These are phyloP conservation scores for Botrytis cinerea DNA, from an alignment of 2,329 filamentous ascomycete species.

Conservation along the genomic window DNA sequence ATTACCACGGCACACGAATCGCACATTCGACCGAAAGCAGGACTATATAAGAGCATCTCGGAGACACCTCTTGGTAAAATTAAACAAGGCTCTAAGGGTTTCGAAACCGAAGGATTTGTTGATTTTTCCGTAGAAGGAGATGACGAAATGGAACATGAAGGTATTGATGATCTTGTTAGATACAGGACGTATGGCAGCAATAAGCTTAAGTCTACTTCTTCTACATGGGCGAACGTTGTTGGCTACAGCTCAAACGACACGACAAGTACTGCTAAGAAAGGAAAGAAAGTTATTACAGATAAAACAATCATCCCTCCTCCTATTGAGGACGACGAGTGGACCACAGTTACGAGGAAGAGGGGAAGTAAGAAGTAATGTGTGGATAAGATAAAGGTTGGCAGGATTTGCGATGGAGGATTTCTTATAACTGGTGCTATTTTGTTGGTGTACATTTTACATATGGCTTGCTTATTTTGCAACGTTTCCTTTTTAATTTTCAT, in stretches of 20 bases:
- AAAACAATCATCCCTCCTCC: not conserved
- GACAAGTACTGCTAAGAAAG: not conserved
- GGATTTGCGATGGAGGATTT: not conserved
- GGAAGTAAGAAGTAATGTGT: constrained; percentile 19
- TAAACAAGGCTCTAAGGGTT: not conserved
- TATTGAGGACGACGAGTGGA: constrained; percentile 11
- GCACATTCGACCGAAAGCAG: not conserved
- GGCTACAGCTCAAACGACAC: not conserved
- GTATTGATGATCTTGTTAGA: constrained; percentile 1
- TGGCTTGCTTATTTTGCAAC: not conserved
- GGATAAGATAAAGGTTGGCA: not conserved
- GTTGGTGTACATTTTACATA: constrained; percentile 2
- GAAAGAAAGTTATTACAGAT: not conserved
- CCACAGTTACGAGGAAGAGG: constrained; percentile 18
- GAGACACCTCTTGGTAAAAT: not conserved
- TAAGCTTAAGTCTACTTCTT: not conserved
- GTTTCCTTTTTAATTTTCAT: not conserved
- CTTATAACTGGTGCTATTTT: not conserved
- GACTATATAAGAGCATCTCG: not conserved
- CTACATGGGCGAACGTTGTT: not conserved
- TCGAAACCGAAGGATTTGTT: not conserved
- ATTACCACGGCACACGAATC: constrained; percentile 7
- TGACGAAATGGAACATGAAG: constrained; percentile 6
- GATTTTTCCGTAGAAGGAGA: not conserved
- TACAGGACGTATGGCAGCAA: not conserved